phyloP scores from a whole-genome alignment of 257 asterid genomes.

The Salvia rosmarinus region DNA sequence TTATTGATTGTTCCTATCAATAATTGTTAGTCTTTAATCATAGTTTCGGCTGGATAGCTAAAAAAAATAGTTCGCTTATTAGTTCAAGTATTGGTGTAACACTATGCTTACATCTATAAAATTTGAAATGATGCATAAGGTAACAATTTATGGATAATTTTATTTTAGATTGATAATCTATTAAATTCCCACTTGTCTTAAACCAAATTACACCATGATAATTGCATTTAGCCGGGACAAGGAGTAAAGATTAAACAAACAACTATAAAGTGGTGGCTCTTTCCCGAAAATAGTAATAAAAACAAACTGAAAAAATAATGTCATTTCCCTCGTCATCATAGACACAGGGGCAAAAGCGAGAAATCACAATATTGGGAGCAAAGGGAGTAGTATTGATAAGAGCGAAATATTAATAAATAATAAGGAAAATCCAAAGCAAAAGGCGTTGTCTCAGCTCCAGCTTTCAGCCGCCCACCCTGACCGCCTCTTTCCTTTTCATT shows the following conservation, averaged over 20 bases:
- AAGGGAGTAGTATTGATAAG: slow-evolving; percentile 4
- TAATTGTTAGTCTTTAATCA: neutral
- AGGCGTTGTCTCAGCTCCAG: slow-evolving; percentile 36
- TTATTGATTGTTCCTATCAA: neutral
- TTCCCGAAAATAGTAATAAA: neutral
- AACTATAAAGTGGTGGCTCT: neutral
- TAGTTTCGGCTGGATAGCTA: neutral
- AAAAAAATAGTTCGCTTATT: neutral
- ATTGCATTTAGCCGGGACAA: neutral
- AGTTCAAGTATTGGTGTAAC: no score
- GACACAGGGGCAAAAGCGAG: slow-evolving; percentile 32
- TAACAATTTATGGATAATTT: neutral
- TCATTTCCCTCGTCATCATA: neutral
- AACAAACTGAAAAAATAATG: neutral
- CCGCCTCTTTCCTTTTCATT: slow-evolving; percentile 33
- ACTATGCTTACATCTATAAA: no score
- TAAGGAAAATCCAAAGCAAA: slow-evolving; percentile 28
- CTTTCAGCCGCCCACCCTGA: slow-evolving; percentile 49
- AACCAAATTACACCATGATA: neutral
- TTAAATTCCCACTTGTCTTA: neutral
- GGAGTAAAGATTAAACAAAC: slow-evolving; percentile 36
- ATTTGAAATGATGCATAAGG: no score
- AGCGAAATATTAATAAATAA: neutral
- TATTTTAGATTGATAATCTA: neutral
- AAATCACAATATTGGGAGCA: neutral